phyloP scores from a whole-genome alignment of 2,329 filamentous ascomycete species.

The Talaromyces albobiverticillius region DNA sequence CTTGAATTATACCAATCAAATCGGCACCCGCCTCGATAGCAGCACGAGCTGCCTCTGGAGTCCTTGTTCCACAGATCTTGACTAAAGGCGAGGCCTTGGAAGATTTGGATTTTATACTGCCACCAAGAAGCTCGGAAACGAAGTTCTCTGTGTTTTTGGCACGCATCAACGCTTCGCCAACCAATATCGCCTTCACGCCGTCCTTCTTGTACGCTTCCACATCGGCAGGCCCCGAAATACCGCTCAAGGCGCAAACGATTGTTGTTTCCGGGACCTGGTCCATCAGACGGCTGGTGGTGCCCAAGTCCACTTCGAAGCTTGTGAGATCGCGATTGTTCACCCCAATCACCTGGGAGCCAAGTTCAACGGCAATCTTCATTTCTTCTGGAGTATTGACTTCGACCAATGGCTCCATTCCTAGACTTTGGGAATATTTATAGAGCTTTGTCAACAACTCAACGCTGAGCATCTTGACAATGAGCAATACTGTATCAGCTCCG shows the following conservation, averaged over 20 bases:
- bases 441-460: slow-evolving; percentile 68
- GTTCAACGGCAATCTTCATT: slow-evolving; percentile 80
- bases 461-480: slow-evolving; percentile 98
- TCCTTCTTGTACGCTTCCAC: slow-evolving; percentile 84
- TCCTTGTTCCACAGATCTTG: slow-evolving; percentile 93
- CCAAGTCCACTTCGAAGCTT: slow-evolving; percentile 93
- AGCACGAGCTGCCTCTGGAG: slow-evolving; percentile 71
- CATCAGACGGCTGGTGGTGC: slow-evolving; percentile 84
- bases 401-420: slow-evolving; percentile 96
- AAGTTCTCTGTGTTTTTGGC: slow-evolving; percentile 79
- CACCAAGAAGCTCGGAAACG: slow-evolving; percentile 77
- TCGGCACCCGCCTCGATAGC: slow-evolving; percentile 87
- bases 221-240: slow-evolving; percentile 85
- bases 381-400: slow-evolving; percentile 94
- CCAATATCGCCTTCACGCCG: slow-evolving; percentile 87
- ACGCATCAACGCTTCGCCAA: slow-evolving; percentile 94
- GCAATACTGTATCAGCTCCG: slow-evolving; percentile 87
- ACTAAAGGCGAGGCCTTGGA: slow-evolving; percentile 58
- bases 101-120: slow-evolving; percentile 26
- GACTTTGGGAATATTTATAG: slow-evolving; percentile 81
- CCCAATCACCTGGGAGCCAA: slow-evolving; percentile 88
- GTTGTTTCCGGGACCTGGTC: slow-evolving; percentile 81
- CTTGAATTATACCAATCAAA: slow-evolving; percentile 88
- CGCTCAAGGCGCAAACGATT: slow-evolving; percentile 89
- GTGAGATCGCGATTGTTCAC: slow-evolving; percentile 97